Evolutionary conservation across 2,329 filamentous ascomycete species (phyloP).

Genomic region (Seiridium cupressi): DNA sequence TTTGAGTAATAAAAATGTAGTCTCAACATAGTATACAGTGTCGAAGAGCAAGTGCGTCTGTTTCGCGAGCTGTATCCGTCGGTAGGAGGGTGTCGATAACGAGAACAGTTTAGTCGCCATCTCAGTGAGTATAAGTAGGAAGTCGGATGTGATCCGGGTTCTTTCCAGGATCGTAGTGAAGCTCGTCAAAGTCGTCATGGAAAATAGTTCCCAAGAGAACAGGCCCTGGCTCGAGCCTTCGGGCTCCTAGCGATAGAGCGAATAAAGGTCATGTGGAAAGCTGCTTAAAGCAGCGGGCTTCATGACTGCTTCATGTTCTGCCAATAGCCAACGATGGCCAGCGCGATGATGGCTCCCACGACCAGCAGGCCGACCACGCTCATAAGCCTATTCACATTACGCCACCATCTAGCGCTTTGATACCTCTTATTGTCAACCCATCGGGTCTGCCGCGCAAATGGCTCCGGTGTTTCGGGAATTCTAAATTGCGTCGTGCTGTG

Average conservation of each 20-base stretch:
- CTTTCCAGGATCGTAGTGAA: background rate
- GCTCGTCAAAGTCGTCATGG: background rate
- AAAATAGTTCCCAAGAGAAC: background rate
- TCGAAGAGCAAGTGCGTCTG: background rate
- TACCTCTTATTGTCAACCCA: slow-evolving; percentile 43
- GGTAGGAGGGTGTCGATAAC: background rate
- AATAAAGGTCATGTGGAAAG: background rate
- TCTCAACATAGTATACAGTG: background rate
- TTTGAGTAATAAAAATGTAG: background rate
- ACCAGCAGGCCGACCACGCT: slow-evolving; percentile 54
- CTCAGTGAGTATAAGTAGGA: background rate
- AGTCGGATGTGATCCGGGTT: background rate
- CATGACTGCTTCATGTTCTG: slow-evolving; percentile 28
- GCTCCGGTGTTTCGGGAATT: slow-evolving; percentile 27
- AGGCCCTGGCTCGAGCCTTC: background rate
- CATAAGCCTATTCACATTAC: slow-evolving; percentile 58
- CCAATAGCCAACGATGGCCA: slow-evolving; percentile 50
- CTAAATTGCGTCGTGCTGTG: slow-evolving; percentile 38
- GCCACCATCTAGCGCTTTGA: slow-evolving; percentile 58
- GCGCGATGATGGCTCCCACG: slow-evolving; percentile 48
- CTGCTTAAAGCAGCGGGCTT: background rate
- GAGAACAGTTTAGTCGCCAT: background rate
- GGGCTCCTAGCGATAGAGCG: background rate
- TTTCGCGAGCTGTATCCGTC: background rate
- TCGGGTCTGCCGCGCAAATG: slow-evolving; percentile 30